Evolutionary conservation across 345 rosid genomes (phyloP), one percentile per base, ranked within the genome.

Genomic region (Orychophragmus violaceus): DNA sequence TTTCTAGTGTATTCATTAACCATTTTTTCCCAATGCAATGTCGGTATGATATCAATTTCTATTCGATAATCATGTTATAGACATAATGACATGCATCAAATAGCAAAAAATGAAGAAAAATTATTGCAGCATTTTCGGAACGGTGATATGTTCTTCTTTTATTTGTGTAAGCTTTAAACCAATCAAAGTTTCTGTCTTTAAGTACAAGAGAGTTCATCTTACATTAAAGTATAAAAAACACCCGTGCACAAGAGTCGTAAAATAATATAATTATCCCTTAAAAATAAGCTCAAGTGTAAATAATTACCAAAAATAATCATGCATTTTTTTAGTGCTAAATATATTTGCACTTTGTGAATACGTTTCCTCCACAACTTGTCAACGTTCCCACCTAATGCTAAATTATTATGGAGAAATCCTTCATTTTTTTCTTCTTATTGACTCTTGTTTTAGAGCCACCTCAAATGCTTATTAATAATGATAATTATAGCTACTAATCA

Each of bases 321-420:
- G 28, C 16, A 54, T 46, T 39, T 49, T 64, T 16, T 29, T 27
- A 59, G 66, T 72, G 76, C 66, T 65, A 36, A 16, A 49, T 37
- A 72, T 65, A 65, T 65, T 65, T 39, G 66, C 76, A 65, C 71
- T 65, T 64, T 72, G 76, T 50, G 39, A 59, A 65, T 65, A 72
- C 76, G 76, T 72, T 72, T 72, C 76, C 76, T 65, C 76, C 71
- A 29, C 36, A 65, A 58, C 21, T 58, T 72, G 71, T 72, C 71
- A 72, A 65, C 66, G 71, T 58, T 72, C 76, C 48, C 53, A 72
- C 76, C 71, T 65, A 72, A 72, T 71, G 59, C 53, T 56, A 64
- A 64, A 71, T 56, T 46, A 71, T 71, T 35, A 71, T 23, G 19
- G 44, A 63, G 2, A 46, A 64, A 46, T 25, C 50, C 50, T 46